Conservation (phyloP, 106 monocot species). For the Cymbidium sinense region DNA sequence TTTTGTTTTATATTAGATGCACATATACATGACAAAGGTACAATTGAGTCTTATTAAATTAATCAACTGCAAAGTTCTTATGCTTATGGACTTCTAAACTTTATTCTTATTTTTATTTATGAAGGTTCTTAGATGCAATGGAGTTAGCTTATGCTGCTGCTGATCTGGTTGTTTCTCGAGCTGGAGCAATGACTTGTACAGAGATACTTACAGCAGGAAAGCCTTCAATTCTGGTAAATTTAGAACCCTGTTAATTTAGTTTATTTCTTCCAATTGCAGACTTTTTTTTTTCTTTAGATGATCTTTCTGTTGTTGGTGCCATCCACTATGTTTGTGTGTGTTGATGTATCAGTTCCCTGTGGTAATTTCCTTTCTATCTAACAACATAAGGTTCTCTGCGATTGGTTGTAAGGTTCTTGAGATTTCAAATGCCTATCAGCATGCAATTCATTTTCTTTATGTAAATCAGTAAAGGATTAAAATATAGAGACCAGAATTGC, state of each 20-base stretch:
- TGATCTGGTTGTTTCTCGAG: slow-evolving; percentile 36
- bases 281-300: not conserved
- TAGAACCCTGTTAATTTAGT: not conserved
- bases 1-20: not conserved
- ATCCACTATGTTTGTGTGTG: no score
- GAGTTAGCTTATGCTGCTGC: slow-evolving; percentile 43
- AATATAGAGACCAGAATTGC: no score
- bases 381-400: no score
- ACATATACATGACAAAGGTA: not conserved
- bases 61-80: not conserved
- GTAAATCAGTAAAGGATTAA: no score
- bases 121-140: slow-evolving; percentile 34
- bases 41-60: not conserved
- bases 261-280: no score
- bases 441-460: no score
- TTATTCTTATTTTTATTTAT: not conserved
- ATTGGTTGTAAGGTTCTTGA: no score
- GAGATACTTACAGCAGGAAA: slow-evolving; percentile 33
- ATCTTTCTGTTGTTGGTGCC: no score
- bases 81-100: not conserved
- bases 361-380: no score
- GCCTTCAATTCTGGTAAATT: slow-evolving; percentile 37
- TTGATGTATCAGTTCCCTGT: no score
- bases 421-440: no score
- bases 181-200: slow-evolving; percentile 42